A percentile compares a stretch with the other conserved stretches of the same genome.
phyloP scores from a whole-genome alignment of 2,329 filamentous ascomycete species.

The Allantophomopsis cytisporea region DNA sequence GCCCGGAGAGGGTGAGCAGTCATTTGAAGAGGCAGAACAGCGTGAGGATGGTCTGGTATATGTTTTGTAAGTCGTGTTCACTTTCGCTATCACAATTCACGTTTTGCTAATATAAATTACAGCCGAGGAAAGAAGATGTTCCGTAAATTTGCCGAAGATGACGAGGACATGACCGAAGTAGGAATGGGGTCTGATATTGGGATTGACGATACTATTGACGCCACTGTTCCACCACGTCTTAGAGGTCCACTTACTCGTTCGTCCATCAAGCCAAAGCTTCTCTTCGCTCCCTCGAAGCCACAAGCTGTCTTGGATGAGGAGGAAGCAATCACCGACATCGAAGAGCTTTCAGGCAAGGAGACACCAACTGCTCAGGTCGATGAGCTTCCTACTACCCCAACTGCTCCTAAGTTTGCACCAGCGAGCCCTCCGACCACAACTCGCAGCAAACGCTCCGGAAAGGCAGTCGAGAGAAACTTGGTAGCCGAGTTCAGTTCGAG shows the following conservation, averaged over 20 bases:
- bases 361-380: constrained; percentile 18
- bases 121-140: constrained; percentile 74
- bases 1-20: constrained; percentile 34
- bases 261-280: constrained; percentile 56
- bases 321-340: constrained; percentile 36
- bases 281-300: constrained; percentile 46
- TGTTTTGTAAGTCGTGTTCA: constrained; percentile 54
- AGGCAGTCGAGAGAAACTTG: constrained; percentile 14
- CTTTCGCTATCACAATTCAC: not conserved
- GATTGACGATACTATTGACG: constrained; percentile 18
- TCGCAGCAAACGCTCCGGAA: constrained; percentile 45
- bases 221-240: constrained; percentile 18
- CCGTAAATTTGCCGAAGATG: constrained; percentile 34
- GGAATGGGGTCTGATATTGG: constrained; percentile 10
- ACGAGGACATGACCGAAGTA: constrained; percentile 10
- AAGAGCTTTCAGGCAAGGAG: constrained; percentile 17
- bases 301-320: constrained; percentile 42
- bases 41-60: constrained; percentile 64
- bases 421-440: constrained; percentile 49
- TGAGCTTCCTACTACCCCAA: constrained; percentile 32
- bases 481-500: constrained; percentile 18
- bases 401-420: constrained; percentile 39
- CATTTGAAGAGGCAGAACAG: constrained; percentile 38
- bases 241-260: constrained; percentile 45
- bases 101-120: constrained; percentile 13